Evolutionary conservation across 1,139 yeast species (phyloP).

Genomic region (Scheffersomyces parashehatae): DNA sequence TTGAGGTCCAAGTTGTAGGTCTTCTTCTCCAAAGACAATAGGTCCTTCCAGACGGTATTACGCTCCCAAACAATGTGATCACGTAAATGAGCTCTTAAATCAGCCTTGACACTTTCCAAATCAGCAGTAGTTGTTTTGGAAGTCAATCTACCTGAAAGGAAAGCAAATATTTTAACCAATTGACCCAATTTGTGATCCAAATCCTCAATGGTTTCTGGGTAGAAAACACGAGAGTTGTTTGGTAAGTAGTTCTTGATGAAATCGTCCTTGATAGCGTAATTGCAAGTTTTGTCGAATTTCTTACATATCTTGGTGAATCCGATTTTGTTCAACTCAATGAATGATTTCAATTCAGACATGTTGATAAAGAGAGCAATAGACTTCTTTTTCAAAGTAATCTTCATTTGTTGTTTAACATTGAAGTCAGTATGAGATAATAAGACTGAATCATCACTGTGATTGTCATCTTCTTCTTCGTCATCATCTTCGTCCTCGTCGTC

Average conservation of each 20-base stretch:
- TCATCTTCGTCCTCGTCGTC: conserved; percentile 42
- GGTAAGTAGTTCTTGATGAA: conserved; percentile 51
- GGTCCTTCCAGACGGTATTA: conserved; percentile 95
- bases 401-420: conserved; percentile 51
- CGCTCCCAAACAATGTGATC: conserved; percentile 97
- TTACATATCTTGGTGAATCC: conserved; percentile 89
- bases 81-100: conserved; percentile 72
- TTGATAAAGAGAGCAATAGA: conserved; percentile 67
- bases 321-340: conserved; percentile 75
- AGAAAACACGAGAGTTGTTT: conserved; percentile 46
- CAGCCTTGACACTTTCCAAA: conserved; percentile 57
- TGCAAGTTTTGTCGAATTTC: conserved; percentile 83
- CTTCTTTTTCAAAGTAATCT: conserved; percentile 69
- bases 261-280: conserved; percentile 55
- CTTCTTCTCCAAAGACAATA: conserved; percentile 83
- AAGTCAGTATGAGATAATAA: conserved; percentile 49
- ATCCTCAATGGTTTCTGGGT: conserved; percentile 40
- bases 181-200: conserved; percentile 51
- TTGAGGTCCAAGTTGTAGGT: conserved; percentile 36
- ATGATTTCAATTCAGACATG: conserved; percentile 82
- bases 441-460: conserved; percentile 34
- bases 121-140: conserved; percentile 30
- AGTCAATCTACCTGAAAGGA: conserved; percentile 35
- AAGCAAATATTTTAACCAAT: conserved; percentile 51
- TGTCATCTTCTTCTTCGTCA: conserved; percentile 44